A percentile compares a stretch with the other conserved stretches of the same genome.
Conservation (phyloP, 106 monocot species). For the Ottelia alismoides region DNA sequence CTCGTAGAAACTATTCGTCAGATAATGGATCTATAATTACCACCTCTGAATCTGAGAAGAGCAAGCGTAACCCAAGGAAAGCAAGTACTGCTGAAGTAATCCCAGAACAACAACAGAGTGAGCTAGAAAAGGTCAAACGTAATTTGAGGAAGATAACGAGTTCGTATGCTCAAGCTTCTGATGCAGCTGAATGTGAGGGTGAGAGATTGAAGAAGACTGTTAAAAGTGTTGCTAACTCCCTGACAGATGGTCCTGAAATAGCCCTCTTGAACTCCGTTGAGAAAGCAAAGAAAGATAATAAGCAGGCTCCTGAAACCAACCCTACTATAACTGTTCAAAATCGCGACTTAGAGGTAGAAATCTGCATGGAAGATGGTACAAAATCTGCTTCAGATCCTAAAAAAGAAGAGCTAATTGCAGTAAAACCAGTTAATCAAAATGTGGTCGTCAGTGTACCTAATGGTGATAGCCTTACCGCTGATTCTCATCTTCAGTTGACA, state of each 20-base stretch:
- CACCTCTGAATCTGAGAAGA: too few relatives aligned
- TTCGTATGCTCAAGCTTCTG: slow-evolving; percentile 33
- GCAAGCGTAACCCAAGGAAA: too few relatives aligned
- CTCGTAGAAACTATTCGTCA: too few relatives aligned
- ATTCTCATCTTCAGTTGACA: slow-evolving; percentile 12
- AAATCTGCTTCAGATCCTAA: background rate
- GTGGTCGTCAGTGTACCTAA: slow-evolving; percentile 6
- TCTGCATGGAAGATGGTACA: background rate
- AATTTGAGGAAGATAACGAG: slow-evolving; percentile 67
- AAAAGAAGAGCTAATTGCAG: slow-evolving; percentile 12
- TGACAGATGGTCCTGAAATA: slow-evolving; percentile 13
- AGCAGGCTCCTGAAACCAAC: slow-evolving; percentile 11
- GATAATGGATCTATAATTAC: too few relatives aligned
- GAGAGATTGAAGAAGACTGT: slow-evolving; percentile 19
- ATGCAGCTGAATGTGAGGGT: slow-evolving; percentile 20
- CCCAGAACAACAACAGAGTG: too few relatives aligned
- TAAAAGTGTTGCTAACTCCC: slow-evolving; percentile 10
- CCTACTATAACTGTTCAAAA: background rate
- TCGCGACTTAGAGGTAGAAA: background rate
- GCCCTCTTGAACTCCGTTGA: slow-evolving; percentile 18
- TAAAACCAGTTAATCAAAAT: slow-evolving; percentile 4
- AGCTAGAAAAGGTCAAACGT: slow-evolving; percentile 89
- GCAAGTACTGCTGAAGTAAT: too few relatives aligned
- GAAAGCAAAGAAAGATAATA: slow-evolving; percentile 21
- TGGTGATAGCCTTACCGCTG: slow-evolving; percentile 13